phyloP scores from a whole-genome alignment of 2,329 filamentous ascomycete genomes.

The Colletotrichum sublineola region DNA sequence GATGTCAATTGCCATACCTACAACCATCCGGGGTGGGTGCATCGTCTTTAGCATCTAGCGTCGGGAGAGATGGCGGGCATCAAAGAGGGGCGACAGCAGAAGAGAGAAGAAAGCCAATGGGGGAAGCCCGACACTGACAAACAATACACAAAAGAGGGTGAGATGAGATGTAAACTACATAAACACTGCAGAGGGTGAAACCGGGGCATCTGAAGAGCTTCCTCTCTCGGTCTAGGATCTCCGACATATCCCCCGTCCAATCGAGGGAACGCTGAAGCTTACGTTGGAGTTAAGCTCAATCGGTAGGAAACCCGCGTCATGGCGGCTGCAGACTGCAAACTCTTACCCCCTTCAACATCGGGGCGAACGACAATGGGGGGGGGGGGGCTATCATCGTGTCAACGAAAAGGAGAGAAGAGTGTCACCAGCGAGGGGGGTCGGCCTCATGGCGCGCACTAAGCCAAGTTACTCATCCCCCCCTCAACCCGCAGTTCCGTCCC shows the following conservation, averaged over 20 bases:
- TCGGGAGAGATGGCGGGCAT: not conserved
- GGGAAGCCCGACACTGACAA: conserved; percentile 5
- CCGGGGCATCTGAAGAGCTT: conserved; percentile 15
- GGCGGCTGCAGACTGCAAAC: conserved; percentile 19
- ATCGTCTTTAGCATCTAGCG: not conserved
- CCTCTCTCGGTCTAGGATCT: conserved; percentile 28
- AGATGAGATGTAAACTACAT: conserved; percentile 19
- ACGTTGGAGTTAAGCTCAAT: conserved; percentile 38
- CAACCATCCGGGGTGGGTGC: not conserved
- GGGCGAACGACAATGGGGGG: not conserved
- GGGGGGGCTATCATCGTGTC: not conserved
- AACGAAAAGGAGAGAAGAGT: no score
- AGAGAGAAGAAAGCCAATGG: conserved; percentile 5
- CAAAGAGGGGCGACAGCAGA: not conserved
- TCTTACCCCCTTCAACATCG: no score
- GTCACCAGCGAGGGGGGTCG: no score
- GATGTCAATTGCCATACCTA: not conserved
- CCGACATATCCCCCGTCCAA: conserved; percentile 40
- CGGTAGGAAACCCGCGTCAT: conserved; percentile 40
- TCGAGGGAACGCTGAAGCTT: conserved; percentile 1
- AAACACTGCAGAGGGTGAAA: conserved; percentile 11
- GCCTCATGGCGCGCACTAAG: no score
- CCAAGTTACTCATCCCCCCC: not conserved
- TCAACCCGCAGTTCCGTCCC: not conserved
- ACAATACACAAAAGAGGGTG: not conserved